Conservation (phyloP, 2,329 filamentous ascomycete genomes). For the Lasiodiplodia citricola region DNA sequence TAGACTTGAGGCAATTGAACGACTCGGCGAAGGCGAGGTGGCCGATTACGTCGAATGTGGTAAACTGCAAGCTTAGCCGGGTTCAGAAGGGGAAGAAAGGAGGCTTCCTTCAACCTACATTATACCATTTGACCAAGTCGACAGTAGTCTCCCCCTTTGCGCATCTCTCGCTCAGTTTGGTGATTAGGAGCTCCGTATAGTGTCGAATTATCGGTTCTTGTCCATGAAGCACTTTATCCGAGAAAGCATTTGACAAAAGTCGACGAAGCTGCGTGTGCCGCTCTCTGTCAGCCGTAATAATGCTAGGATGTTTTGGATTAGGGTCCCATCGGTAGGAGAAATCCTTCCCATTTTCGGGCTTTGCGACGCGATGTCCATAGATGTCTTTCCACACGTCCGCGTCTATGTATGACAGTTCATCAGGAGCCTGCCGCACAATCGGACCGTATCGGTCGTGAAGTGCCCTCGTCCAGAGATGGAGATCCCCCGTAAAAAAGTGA, state of each 20-base stretch:
- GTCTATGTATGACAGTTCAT: constrained; percentile 45
- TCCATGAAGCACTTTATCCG: constrained; percentile 37
- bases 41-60: constrained; percentile 27
- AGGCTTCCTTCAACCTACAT: neutral
- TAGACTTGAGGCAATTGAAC: constrained; percentile 33
- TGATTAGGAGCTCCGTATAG: constrained; percentile 41
- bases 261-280: constrained; percentile 29
- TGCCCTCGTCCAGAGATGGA: constrained; percentile 31
- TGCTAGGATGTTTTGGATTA: neutral
- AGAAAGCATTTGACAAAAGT: constrained; percentile 37
- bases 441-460: constrained; percentile 50
- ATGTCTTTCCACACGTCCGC: constrained; percentile 51
- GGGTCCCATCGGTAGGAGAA: neutral
- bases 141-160: neutral
- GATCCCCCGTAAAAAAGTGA: constrained; percentile 30
- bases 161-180: constrained; percentile 9
- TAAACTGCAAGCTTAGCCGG: constrained; percentile 3
- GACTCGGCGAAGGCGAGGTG: constrained; percentile 39
- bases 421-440: constrained; percentile 48
- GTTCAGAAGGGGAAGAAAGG: no score
- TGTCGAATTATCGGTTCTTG: constrained; percentile 39
- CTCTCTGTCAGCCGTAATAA: constrained; percentile 18
- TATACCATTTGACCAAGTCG: constrained; percentile 38
- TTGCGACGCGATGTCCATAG: constrained; percentile 30
- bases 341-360: constrained; percentile 36